Evolutionary conservation across 2,329 filamentous ascomycete species (phyloP), one percentile per base, ranked within the genome.

Genomic region (Cladobotryum protrusum): DNA sequence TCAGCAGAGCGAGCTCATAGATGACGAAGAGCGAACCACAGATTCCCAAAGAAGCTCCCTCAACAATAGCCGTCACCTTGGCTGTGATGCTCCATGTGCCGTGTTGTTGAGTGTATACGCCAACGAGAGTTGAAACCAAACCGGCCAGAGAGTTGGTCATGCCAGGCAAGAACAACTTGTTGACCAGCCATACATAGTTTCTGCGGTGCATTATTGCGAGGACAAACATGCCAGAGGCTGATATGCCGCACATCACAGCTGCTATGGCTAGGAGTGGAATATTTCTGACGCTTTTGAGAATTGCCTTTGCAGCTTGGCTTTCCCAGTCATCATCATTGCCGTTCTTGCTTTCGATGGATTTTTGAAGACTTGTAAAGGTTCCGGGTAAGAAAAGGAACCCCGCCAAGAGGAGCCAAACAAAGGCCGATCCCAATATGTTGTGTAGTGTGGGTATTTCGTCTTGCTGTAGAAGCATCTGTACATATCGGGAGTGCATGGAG

Each of bases 161-260:
- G 0, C 67, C 63, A 1, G 69, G 70, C 53, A 77, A 52, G 54
- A 79, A 77, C 12, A 80, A 63, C 49, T 70, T 67, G 57, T 78
- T 76, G 8, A 77, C 65, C 18, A 79, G 64, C 77, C 75, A 81
- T 15, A 79, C 67, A 50, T 79, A 78, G 54, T 80, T 79, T 14
- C 60, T 57, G 36, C 69, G 61, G 63, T 73, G 74, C 17, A 64
- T 61, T 46, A 67, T 62, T 53, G 68, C 75, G n/a, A 80, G 62
- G 57, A 63, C 67, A 3, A 67, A 45, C 57, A 74, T 72, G 3
- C 73, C 61, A 2, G 56, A 36, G 34, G 57, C 45, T 11, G 61
- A 58, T 18, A 72, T 50, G 7, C 63, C 64, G 50, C 75, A 73
- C 29, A 71, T 69, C 8, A 69, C 61, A 14, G 68, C 71, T 1